phyloP scores from a whole-genome alignment of 1,284 basidiomycete genomes.

The Cerrena zonata region DNA sequence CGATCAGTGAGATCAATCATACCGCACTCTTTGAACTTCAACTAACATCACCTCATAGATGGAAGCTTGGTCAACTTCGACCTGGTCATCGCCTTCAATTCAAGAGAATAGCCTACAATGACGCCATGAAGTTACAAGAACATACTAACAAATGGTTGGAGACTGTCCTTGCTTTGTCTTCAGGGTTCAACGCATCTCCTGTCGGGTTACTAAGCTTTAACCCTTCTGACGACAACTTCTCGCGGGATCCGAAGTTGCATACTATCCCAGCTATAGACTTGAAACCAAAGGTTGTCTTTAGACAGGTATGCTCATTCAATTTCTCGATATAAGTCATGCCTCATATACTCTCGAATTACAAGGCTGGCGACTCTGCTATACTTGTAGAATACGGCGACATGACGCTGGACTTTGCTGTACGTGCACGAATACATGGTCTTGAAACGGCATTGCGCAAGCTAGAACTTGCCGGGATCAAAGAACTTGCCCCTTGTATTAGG shows the following conservation, averaged over 20 bases:
- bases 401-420: constrained; percentile 43
- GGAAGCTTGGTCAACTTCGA: constrained; percentile 59
- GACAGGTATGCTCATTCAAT: constrained; percentile 32
- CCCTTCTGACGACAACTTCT: not conserved
- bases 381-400: constrained; percentile 55
- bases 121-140: constrained; percentile 28
- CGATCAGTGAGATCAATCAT: constrained; percentile 38
- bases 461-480: constrained; percentile 34
- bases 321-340: too few species aligned
- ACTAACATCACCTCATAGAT: constrained; percentile 32
- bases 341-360: too few species aligned
- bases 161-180: constrained; percentile 1
- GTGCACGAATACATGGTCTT: constrained; percentile 53
- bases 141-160: constrained; percentile 14
- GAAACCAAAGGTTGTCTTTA: constrained; percentile 34
- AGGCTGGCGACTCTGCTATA: constrained; percentile 55
- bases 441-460: constrained; percentile 36
- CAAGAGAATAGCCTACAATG: constrained; percentile 38
- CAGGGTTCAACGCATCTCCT: not conserved
- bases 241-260: constrained; percentile 31
- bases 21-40: not conserved
- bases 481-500: constrained; percentile 52
- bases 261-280: constrained; percentile 19
- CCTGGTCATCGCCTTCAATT: constrained; percentile 50
- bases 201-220: not conserved